Evolutionary conservation across 176 grass and related monocot genomes (phyloP).

Genomic region (Stipa capillata): DNA sequence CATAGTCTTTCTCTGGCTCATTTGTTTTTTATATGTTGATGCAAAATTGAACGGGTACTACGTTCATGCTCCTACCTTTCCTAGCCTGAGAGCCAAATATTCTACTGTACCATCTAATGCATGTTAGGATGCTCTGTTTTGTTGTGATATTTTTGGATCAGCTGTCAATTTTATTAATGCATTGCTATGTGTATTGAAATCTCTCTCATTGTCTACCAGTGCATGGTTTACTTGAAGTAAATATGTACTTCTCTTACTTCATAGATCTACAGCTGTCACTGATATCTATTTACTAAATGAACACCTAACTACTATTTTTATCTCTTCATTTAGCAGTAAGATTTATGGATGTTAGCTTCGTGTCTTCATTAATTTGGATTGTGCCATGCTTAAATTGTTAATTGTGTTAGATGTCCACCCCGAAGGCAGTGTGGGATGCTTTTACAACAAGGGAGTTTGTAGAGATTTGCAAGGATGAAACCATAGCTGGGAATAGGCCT

Average conservation of each 20-base stretch:
- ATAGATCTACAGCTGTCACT: background rate
- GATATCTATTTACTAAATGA: too few species aligned
- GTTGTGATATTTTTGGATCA: background rate
- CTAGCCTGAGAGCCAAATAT: background rate
- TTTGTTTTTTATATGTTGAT: background rate
- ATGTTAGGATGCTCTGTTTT: background rate
- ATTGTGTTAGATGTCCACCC: too few species aligned
- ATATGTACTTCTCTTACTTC: background rate
- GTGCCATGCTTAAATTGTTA: too few species aligned
- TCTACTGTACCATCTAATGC: background rate
- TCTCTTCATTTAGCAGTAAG: too few species aligned
- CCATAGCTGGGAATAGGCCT: too few species aligned
- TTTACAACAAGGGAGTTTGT: too few species aligned
- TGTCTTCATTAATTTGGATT: too few species aligned
- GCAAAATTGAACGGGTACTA: background rate
- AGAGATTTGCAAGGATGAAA: too few species aligned
- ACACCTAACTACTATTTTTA: too few species aligned
- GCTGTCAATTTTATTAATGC: background rate
- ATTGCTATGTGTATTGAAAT: background rate
- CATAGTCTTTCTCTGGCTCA: background rate
- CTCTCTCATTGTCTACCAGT: background rate
- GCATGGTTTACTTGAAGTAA: background rate
- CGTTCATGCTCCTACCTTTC: background rate
- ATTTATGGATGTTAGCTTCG: too few species aligned
- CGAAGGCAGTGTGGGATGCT: too few species aligned